Percentiles rank a stretch among this genome's conserved stretches.
Conservation (phyloP, 2,329 filamentous ascomycete genomes). For the Fusarium sp. region DNA sequence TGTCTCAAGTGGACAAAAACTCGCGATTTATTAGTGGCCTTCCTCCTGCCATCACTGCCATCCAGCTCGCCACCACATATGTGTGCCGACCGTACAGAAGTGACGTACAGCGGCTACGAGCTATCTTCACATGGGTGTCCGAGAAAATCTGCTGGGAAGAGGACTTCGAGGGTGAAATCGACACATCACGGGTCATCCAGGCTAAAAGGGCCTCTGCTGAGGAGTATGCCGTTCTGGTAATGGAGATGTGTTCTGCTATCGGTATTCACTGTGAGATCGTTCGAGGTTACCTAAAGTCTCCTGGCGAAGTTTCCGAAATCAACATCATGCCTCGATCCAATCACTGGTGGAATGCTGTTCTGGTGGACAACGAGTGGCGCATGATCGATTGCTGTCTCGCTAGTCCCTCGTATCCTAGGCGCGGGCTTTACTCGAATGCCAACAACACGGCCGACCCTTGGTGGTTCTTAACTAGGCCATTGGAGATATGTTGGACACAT, state of each 20-base stretch:
- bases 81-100: constrained; percentile 94
- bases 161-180: constrained; percentile 85
- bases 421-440: constrained; percentile 79
- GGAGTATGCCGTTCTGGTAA: constrained; percentile 88
- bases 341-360: constrained; percentile 97
- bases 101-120: constrained; percentile 90
- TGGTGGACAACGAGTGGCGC: constrained; percentile 95
- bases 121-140: constrained; percentile 98
- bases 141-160: constrained; percentile 97
- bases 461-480: constrained; percentile 93
- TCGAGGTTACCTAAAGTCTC: constrained; percentile 88
- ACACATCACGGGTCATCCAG: constrained; percentile 85
- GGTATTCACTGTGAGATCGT: constrained; percentile 90
- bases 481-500: constrained; percentile 95
- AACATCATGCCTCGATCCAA: constrained; percentile 88
- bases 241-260: constrained; percentile 93
- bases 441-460: constrained; percentile 81
- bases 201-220: constrained; percentile 85
- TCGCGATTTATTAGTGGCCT: constrained; percentile 88
- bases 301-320: constrained; percentile 84
- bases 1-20: constrained; percentile 93
- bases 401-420: constrained; percentile 87
- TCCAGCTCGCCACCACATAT: constrained; percentile 87
- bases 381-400: constrained; percentile 95
- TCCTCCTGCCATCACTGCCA: constrained; percentile 83